Conservation (phyloP, 2,329 filamentous ascomycete genomes). For the Thermothelomyces thermophilus region DNA sequence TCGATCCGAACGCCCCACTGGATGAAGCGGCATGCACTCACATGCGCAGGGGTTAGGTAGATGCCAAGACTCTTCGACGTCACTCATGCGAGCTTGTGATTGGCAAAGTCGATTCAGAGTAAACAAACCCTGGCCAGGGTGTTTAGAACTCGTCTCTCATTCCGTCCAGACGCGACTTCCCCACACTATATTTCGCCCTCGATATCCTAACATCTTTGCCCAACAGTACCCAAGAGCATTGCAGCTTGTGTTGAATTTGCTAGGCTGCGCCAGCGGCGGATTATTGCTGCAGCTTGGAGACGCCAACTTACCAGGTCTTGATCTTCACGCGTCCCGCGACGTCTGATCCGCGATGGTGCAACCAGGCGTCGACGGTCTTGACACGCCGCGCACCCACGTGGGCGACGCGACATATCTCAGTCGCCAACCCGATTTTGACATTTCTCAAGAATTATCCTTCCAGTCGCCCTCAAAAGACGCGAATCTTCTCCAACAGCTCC, state of each 20-base stretch:
- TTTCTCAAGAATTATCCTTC: constrained; percentile 84
- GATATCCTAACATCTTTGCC: not conserved
- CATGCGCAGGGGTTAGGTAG: not conserved
- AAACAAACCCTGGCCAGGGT: constrained; percentile 24
- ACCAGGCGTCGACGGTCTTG: constrained; percentile 59
- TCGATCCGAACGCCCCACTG: not conserved
- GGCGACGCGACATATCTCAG: constrained; percentile 78
- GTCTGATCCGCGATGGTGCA: constrained; percentile 49
- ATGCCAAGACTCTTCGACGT: not conserved
- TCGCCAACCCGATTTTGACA: constrained; percentile 66
- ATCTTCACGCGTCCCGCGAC: constrained; percentile 1
- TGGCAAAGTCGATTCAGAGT: constrained; percentile 22
- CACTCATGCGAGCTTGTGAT: constrained; percentile 11
- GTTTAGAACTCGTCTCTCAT: not conserved
- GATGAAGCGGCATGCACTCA: not conserved
- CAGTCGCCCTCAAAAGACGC: constrained; percentile 70
- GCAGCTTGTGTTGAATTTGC: not conserved
- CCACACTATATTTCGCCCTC: not conserved
- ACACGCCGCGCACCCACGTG: constrained; percentile 78
- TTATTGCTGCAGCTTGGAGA: not conserved
- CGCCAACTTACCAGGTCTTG: not conserved
- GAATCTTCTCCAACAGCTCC: constrained; percentile 69
- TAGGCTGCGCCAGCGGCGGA: not conserved
- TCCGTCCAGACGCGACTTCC: constrained; percentile 17
- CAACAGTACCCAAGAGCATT: not conserved